These are phyloP conservation scores for Chenopodium formosanum DNA, from an alignment of 148 eudicot genomes.

Conservation along the genomic window DNA sequence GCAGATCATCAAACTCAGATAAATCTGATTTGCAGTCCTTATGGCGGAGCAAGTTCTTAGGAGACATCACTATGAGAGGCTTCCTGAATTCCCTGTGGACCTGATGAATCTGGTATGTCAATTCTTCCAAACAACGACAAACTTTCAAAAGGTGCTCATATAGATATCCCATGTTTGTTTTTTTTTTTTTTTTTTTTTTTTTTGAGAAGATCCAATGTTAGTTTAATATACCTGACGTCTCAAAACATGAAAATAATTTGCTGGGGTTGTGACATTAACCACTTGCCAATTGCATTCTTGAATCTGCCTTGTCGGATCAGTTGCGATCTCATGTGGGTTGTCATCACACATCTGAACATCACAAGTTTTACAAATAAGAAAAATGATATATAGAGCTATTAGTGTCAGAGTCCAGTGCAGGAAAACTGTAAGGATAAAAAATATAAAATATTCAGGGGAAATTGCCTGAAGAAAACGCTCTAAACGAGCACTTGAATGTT, in stretches of 20 bases:
- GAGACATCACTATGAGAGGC: conserved; percentile 90
- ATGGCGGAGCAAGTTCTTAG: conserved; percentile 95
- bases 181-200: too few relatives aligned
- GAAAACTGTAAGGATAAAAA: conserved; percentile 8
- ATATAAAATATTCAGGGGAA: background rate
- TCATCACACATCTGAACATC: conserved; percentile 81
- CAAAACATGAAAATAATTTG: conserved; percentile 93
- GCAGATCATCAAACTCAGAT: conserved; percentile 89
- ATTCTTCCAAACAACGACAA: too few relatives aligned
- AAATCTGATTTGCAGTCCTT: conserved; percentile 89
- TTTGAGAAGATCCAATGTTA: conserved; percentile 10
- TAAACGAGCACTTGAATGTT: conserved; percentile 91
- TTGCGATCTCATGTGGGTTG: conserved; percentile 86
- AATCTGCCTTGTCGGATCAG: conserved; percentile 49
- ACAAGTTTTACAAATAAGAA: too few relatives aligned
- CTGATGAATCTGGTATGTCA: too few relatives aligned
- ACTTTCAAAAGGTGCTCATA: background rate
- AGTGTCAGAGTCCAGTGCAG: too few relatives aligned
- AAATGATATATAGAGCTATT: too few relatives aligned
- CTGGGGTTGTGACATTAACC: conserved; percentile 95
- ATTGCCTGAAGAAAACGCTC: conserved; percentile 90
- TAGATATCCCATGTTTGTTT: conserved; percentile 19
- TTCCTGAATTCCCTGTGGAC: conserved; percentile 90
- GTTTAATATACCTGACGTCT: conserved; percentile 63
- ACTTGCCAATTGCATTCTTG: conserved; percentile 98